These are phyloP conservation scores for Kwoniella sp. DNA, from an alignment of 768 basidiomycete species.

Conservation along the genomic window DNA sequence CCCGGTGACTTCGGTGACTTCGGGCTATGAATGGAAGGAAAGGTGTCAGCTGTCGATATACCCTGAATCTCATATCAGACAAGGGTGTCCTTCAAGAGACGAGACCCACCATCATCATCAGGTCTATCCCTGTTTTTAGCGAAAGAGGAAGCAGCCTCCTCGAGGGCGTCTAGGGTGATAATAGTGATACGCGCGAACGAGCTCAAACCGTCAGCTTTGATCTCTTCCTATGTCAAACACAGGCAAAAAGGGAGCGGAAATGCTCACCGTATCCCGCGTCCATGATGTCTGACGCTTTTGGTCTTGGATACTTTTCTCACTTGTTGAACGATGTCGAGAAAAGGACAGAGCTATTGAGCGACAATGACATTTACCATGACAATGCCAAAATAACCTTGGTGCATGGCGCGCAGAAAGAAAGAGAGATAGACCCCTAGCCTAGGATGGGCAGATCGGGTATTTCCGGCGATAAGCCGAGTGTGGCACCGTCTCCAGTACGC, in stretches of 20 bases:
- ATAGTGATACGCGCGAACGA: background rate
- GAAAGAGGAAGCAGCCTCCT: conserved; percentile 50
- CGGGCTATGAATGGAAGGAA: conserved; percentile 27
- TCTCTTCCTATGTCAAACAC: no score
- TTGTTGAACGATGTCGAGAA: no score
- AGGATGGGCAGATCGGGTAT: conserved; percentile 10
- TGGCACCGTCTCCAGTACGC: background rate
- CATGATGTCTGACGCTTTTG: conserved; percentile 30
- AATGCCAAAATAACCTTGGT: no score
- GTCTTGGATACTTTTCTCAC: no score
- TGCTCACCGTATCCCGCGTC: conserved; percentile 49
- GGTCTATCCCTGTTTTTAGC: conserved; percentile 32
- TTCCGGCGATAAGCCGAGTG: conserved; percentile 10
- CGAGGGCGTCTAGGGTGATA: conserved; percentile 49
- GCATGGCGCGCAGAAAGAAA: background rate
- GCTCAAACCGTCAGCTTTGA: background rate
- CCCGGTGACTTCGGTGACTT: conserved; percentile 58
- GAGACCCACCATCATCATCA: conserved; percentile 38
- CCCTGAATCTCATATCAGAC: no score
- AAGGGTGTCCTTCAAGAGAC: no score
- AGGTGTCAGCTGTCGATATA: conserved; percentile 13
- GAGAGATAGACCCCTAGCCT: background rate
- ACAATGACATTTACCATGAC: background rate
- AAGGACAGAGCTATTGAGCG: no score
- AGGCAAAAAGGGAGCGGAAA: background rate